Evolutionary conservation across 192 early-diverging fungal genomes (phyloP).

Genomic region (Coemansia sp.): DNA sequence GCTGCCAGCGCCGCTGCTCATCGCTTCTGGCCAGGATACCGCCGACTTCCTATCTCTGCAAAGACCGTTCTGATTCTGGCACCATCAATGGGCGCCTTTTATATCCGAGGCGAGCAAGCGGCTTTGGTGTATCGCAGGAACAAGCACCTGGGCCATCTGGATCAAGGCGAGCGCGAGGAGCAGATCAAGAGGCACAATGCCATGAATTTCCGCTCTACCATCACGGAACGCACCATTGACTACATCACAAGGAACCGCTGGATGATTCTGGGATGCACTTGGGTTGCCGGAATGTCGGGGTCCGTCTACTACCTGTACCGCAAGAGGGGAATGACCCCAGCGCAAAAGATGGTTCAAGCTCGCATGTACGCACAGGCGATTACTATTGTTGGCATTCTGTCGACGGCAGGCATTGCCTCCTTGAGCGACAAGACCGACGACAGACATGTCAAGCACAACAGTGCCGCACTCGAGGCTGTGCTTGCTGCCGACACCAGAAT

Average conservation of each 20-base stretch:
- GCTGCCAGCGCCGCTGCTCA: constrained; percentile 32
- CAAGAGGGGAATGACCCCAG: constrained; percentile 56
- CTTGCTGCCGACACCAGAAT: constrained; percentile 36
- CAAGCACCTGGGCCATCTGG: constrained; percentile 29
- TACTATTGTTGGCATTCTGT: constrained; percentile 63
- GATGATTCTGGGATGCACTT: constrained; percentile 55
- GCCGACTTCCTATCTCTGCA: constrained; percentile 44
- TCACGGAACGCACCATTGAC: constrained; percentile 17
- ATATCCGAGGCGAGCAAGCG: constrained; percentile 51
- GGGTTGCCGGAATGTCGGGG: constrained; percentile 48
- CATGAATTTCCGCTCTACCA: constrained; percentile 7
- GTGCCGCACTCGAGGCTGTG: constrained; percentile 43
- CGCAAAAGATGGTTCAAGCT: constrained; percentile 70
- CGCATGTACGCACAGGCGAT: constrained; percentile 72
- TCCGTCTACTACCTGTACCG: constrained; percentile 38
- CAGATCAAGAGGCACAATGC: constrained; percentile 9
- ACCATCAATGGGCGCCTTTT: constrained; percentile 48
- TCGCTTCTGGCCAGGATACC: constrained; percentile 37
- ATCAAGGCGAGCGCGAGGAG: constrained; percentile 28
- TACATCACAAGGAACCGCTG: constrained; percentile 51
- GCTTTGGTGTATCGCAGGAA: constrained; percentile 40
- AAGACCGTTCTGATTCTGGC: constrained; percentile 51
- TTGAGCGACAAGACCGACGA: constrained; percentile 23
- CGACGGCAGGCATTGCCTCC: constrained; percentile 59
- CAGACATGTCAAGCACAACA: constrained; percentile 31